Base-by-base conservation (phyloP, 768 basidiomycete genomes). In the Sporobolomyces roseus region DNA sequence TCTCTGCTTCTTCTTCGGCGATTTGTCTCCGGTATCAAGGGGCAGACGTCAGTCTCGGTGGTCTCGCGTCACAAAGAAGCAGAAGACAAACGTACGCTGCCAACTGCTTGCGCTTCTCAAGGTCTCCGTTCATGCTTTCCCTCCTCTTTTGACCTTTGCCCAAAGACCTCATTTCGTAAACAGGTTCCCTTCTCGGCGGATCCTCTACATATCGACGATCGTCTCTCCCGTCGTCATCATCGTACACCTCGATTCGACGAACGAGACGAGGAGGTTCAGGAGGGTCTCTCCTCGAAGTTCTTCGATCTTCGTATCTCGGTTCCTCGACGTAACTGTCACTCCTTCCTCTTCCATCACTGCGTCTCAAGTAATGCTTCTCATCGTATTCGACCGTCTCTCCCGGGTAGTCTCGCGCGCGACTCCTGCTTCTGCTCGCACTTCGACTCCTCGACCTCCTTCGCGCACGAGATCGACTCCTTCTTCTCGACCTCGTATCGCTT, bases 1-100 rank as follows among this genome's bases (percentile, higher is more conserved):
- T 54, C 16, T 36, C 68, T 30, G 50, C 68, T 64, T 69, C 68
- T 43, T 69, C 68, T 17, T 49, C 30, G 0, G 68, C 68, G 59
- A 69, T 61, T 45, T 45, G 56, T 25, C 56, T 56, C 14, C 13
- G 27, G 21, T 43, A 17, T 41, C 38, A 41, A 9, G 38, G 23
- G 16, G 23, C 23, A 19, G 14, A 17, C 30, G 38, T 46, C 21
- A 46, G 45, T 23, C 12, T 6, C 6, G 14, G 12, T 23, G 45
- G 12, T 23, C 6, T 14, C 21, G 45, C 21, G 12, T 13, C 13
- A 46, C 7, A 21, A 46, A 46, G 21, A 14, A 23, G 21, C 12
- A 46, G 10, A 13, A 23, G 6, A 7, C 12, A 23, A 23, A 68
- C 62, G 35, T 48, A 64, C 67, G 62, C 51, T 1, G 67, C 67